Base-by-base conservation (phyloP, 179 eudicot species). In the Carnegiea gigantea region DNA sequence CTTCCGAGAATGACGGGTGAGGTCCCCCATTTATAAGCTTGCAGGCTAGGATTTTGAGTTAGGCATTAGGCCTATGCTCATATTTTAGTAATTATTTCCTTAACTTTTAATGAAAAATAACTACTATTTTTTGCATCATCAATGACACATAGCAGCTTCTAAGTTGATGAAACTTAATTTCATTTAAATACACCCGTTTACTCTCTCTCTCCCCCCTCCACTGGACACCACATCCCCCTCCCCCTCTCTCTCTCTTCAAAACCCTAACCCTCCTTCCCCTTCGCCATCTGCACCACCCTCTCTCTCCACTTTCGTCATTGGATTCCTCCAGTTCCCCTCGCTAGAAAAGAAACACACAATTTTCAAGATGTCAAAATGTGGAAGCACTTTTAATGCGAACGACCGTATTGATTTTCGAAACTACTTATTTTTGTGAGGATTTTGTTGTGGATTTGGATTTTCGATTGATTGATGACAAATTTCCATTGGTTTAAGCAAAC, bases 401-500 rank as follows among this genome's bases (percentile, higher is more conserved):
- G n/a, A n/a, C n/a, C n/a, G n/a, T 20, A 17, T 21, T 5, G 23
- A 62, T 6, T 54, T 14, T n/a, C 1, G 68, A 6, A 4, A 62
- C 1, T 23, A n/a, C 9, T 6, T 62, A 20, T 62, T 23, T 38
- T 38, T 18, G 21, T 2, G 24, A 23, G 8, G 13, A 2, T 62
- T 8, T 62, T 62, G 30, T 28, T 28, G 1, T 28, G 65, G 65
- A 60, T 0, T 40, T 64, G 11, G 53, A 68, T 68, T 68, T 68
- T 40, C 6, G 73, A 28, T 36, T 14, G 44, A 70, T 46, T 51
- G 53, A 94, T 94, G 97, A 94, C 91, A 95, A 92, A 88, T n/a
- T n/a, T n/a, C n/a, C 79, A 88, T 70, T 95, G 97, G 92, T 87
- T 91, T 28, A 91, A 90, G 83, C 93, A 90, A 80, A 88, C 85